Evolutionary conservation across 306 rosid genomes (phyloP).

Genomic region (Cicer yamashitae): DNA sequence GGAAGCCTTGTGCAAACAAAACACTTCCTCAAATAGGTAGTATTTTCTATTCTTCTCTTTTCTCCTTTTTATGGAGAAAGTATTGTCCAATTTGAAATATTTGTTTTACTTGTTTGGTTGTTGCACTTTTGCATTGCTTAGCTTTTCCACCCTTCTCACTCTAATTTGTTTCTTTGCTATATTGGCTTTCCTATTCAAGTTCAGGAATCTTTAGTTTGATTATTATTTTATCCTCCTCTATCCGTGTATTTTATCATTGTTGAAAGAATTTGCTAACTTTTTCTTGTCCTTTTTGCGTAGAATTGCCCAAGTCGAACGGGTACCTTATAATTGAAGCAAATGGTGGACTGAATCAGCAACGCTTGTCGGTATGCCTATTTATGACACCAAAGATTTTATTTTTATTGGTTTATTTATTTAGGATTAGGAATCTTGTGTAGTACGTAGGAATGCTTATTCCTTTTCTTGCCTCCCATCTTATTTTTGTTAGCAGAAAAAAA

Average conservation of each 20-base stretch:
- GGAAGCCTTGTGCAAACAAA: conserved; percentile 78
- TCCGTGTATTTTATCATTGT: conserved; percentile 31
- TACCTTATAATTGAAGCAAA: conserved; percentile 95
- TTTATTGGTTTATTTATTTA: conserved; percentile 30
- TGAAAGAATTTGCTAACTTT: conserved; percentile 39
- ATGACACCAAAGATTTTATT: conserved; percentile 29
- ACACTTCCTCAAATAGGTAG: conserved; percentile 64
- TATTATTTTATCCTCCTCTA: conserved; percentile 19
- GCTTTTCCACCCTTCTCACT: not conserved
- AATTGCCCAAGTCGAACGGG: conserved; percentile 84
- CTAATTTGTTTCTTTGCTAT: conserved; percentile 7
- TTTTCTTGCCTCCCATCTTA: conserved; percentile 3
- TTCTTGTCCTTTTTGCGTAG: conserved; percentile 47
- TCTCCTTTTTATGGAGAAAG: conserved; percentile 24
- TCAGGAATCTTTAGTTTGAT: conserved; percentile 23
- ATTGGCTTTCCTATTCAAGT: conserved; percentile 33
- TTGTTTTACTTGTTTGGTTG: conserved; percentile 11
- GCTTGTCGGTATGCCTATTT: conserved; percentile 78
- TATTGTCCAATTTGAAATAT: not conserved
- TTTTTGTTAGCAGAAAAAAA: not conserved
- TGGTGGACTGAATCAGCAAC: conserved; percentile 97
- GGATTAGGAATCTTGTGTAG: not conserved
- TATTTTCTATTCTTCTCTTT: conserved; percentile 39
- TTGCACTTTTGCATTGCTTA: conserved; percentile 12
- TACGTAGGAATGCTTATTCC: conserved; percentile 30